Conservation (phyloP, 495 filamentous ascomycete genomes). For the Jackrogersella minutella region DNA sequence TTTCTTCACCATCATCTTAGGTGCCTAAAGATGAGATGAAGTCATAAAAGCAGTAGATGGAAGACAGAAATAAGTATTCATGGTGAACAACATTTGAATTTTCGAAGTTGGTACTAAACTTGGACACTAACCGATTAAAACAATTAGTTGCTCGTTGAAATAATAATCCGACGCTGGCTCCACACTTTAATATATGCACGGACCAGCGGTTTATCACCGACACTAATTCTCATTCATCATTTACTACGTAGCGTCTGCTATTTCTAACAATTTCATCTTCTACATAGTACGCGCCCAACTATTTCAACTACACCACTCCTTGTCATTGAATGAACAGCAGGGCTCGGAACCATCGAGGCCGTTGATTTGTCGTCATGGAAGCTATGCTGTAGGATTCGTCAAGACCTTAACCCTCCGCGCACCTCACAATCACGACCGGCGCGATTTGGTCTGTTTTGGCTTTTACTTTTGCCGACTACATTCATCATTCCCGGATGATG, state of each 20-base stretch:
- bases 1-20: no score
- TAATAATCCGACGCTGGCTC: slow-evolving; percentile 29
- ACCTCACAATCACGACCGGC: slow-evolving; percentile 15
- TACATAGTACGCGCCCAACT: slow-evolving; percentile 10
- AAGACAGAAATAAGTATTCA: no score
- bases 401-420: background rate
- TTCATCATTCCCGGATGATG: slow-evolving; percentile 22
- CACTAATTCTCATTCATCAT: slow-evolving; percentile 24
- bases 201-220: slow-evolving; percentile 12
- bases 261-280: slow-evolving; percentile 30
- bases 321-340: background rate
- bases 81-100: no score
- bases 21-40: no score
- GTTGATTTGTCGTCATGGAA: slow-evolving; percentile 4
- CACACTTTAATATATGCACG: slow-evolving; percentile 17
- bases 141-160: slow-evolving; percentile 18
- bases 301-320: background rate
- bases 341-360: background rate
- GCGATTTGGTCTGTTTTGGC: slow-evolving; percentile 14
- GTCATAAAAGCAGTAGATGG: no score
- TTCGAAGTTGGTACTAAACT: no score
- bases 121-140: background rate
- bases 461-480: slow-evolving; percentile 8
- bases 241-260: slow-evolving; percentile 12
- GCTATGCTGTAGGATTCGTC: background rate